A percentile compares a stretch with the other conserved stretches of the same genome.
These are phyloP conservation scores for Lentinula novae-zelandiae DNA, from an alignment of 1,284 basidiomycete species.

Conservation along the genomic window DNA sequence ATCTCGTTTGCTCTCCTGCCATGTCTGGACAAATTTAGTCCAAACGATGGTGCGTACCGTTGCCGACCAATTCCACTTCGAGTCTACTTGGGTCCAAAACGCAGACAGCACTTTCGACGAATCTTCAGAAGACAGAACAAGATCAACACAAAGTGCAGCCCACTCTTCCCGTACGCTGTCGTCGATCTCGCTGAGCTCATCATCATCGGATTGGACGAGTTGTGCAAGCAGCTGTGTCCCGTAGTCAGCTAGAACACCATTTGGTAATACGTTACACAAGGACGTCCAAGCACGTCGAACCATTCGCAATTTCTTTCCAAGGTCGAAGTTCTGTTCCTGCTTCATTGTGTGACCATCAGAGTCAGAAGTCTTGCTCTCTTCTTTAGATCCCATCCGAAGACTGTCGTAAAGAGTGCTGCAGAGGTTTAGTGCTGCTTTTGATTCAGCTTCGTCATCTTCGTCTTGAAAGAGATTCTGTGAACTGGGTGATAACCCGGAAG, in stretches of 20 bases:
- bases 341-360: background rate
- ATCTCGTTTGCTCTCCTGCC: slow-evolving; percentile 39
- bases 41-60: slow-evolving; percentile 46
- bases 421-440: slow-evolving; percentile 1
- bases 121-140: slow-evolving; percentile 37
- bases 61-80: slow-evolving; percentile 36
- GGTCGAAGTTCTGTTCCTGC: slow-evolving; percentile 14
- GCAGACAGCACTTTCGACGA: slow-evolving; percentile 34
- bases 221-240: slow-evolving; percentile 42
- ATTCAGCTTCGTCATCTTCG: slow-evolving; percentile 7
- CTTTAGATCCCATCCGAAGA: background rate
- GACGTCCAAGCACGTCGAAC: slow-evolving; percentile 53
- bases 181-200: slow-evolving; percentile 42
- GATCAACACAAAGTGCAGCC: slow-evolving; percentile 55
- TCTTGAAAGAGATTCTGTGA: background rate
- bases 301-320: slow-evolving; percentile 41
- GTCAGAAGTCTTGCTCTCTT: background rate
- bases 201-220: slow-evolving; percentile 44
- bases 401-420: background rate
- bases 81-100: slow-evolving; percentile 49
- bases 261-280: slow-evolving; percentile 39
- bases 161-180: slow-evolving; percentile 47
- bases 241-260: slow-evolving; percentile 35
- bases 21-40: slow-evolving; percentile 49
- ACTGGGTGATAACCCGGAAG: background rate